These are phyloP conservation scores for Lasiodiplodia citricola DNA, from an alignment of 2,329 filamentous ascomycete genomes.

Conservation along the genomic window DNA sequence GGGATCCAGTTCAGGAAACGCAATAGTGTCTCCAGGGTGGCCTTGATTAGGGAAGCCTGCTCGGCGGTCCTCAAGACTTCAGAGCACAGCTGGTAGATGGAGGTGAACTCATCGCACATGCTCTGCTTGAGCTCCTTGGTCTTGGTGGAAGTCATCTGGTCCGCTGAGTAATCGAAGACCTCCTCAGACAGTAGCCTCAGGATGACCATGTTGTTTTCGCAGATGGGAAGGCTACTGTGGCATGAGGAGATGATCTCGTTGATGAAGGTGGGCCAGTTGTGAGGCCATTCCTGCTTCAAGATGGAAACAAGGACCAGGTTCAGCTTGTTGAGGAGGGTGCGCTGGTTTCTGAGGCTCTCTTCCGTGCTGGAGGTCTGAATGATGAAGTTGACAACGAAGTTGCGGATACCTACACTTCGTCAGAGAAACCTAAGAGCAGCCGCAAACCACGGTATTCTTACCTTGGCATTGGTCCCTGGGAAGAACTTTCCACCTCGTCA, in stretches of 20 bases:
- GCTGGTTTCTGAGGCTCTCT: conserved; percentile 81
- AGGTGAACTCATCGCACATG: conserved; percentile 98
- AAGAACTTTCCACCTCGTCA: conserved; percentile 98
- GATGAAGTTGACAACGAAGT: conserved; percentile 99
- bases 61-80: conserved; percentile 91
- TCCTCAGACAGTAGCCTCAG: conserved; percentile 94
- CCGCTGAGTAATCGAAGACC: conserved; percentile 97
- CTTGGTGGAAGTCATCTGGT: conserved; percentile 99
- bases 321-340: conserved; percentile 94
- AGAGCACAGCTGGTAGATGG: conserved; percentile 96
- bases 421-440: conserved; percentile 27
- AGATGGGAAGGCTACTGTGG: conserved; percentile 93
- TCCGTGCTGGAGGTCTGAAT: conserved; percentile 91
- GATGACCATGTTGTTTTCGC: conserved; percentile 99
- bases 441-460: conserved; percentile 44
- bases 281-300: conserved; percentile 98
- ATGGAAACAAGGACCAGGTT: conserved; percentile 97
- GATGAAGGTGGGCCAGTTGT: conserved; percentile 99
- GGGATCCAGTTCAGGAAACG: conserved; percentile 99
- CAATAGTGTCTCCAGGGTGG: conserved; percentile 93
- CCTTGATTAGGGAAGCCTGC: conserved; percentile 87
- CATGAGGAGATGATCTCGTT: conserved; percentile 98
- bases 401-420: conserved; percentile 78
- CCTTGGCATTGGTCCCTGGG: conserved; percentile 95
- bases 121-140: conserved; percentile 95